Evolutionary conservation across 2,329 filamentous ascomycete genomes (phyloP).

Genomic region (Chrysoporthe deuterocubensis): DNA sequence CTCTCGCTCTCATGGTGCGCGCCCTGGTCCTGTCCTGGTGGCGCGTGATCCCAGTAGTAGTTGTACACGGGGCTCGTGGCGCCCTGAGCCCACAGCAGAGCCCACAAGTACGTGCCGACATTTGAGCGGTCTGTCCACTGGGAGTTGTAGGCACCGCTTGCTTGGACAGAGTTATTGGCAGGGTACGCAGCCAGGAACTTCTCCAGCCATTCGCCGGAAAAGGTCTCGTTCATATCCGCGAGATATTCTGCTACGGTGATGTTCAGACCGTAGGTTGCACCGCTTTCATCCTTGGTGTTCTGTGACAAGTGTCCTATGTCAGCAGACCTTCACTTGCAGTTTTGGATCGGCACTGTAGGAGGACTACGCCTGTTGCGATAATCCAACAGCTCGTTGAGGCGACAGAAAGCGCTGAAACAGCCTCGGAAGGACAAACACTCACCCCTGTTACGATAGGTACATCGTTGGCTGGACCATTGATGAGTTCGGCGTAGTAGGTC

Average conservation of each 20-base stretch:
- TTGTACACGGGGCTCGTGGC: neutral
- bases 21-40: conserved; percentile 39
- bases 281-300: conserved; percentile 37
- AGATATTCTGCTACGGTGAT: conserved; percentile 33
- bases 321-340: no score
- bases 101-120: conserved; percentile 35
- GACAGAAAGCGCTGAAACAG: no score
- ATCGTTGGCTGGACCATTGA: conserved; percentile 34
- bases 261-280: conserved; percentile 31
- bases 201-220: conserved; percentile 25
- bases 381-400: no score
- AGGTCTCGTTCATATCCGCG: conserved; percentile 30
- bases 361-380: no score
- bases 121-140: conserved; percentile 34
- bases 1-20: conserved; percentile 43
- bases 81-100: conserved; percentile 30
- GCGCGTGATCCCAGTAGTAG: conserved; percentile 35
- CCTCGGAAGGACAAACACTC: neutral
- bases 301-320: neutral
- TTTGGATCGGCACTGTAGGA: no score
- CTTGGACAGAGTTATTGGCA: conserved; percentile 27
- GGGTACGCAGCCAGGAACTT: conserved; percentile 31
- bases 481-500: conserved; percentile 34
- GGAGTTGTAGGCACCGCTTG: conserved; percentile 32
- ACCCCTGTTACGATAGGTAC: conserved; percentile 36